Conservation (phyloP, 306 rosid genomes). For the Vigna reflexopilosa region DNA sequence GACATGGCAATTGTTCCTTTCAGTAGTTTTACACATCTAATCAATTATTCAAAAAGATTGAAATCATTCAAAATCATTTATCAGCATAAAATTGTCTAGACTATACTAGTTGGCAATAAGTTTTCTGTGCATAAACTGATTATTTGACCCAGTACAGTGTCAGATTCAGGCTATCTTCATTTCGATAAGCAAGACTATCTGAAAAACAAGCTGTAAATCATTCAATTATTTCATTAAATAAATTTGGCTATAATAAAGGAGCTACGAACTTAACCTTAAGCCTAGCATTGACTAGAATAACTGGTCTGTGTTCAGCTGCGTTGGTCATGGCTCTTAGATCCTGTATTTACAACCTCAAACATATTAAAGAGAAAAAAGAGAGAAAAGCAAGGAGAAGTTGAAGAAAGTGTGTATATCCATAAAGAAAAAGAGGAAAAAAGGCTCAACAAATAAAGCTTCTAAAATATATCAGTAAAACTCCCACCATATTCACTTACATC, state of each 20-base stretch:
- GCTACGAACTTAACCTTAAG: conserved; percentile 73
- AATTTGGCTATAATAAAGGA: conserved; percentile 33
- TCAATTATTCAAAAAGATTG: conserved; percentile 16
- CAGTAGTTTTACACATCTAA: conserved; percentile 9
- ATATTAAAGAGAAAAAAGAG: conserved; percentile 33
- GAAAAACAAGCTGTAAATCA: conserved; percentile 13
- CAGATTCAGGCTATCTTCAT: conserved; percentile 21
- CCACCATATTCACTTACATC: conserved; percentile 64
- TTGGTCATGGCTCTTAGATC: conserved; percentile 88
- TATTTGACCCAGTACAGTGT: not conserved
- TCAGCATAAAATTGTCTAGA: conserved; percentile 19
- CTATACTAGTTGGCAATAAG: not conserved
- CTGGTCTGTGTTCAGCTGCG: conserved; percentile 92
- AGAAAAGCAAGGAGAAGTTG: not conserved
- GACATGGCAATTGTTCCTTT: conserved; percentile 8
- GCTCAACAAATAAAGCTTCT: conserved; percentile 30
- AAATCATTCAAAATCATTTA: conserved; percentile 3
- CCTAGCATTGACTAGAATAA: conserved; percentile 77
- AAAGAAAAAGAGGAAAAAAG: not conserved
- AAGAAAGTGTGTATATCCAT: conserved; percentile 19
- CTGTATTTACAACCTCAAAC: conserved; percentile 58
- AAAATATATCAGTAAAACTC: conserved; percentile 36
- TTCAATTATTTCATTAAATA: conserved; percentile 36
- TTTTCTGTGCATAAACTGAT: conserved; percentile 19
- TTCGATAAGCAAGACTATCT: conserved; percentile 7